Evolutionary conservation across 306 rosid genomes (phyloP).

Genomic region (Lathyrus aphaca): DNA sequence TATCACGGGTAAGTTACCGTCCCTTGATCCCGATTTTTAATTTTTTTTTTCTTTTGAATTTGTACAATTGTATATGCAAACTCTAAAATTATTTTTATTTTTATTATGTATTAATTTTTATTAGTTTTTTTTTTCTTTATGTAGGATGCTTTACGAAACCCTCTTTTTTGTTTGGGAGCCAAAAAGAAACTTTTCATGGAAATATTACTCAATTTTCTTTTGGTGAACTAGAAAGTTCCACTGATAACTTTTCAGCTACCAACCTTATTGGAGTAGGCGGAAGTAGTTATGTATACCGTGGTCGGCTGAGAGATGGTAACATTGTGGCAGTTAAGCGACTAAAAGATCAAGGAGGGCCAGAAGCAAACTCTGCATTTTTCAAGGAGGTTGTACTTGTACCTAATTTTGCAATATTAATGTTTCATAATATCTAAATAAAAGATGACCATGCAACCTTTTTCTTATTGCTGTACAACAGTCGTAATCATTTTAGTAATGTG

Average conservation of each 20-base stretch:
- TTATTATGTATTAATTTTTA: constrained; percentile 25
- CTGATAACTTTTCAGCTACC: constrained; percentile 75
- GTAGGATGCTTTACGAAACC: constrained; percentile 79
- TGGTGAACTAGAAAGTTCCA: constrained; percentile 81
- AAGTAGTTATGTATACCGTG: constrained; percentile 91
- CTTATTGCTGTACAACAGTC: not conserved
- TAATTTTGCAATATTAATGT: constrained; percentile 33
- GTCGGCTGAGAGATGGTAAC: constrained; percentile 69
- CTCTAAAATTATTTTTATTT: constrained; percentile 16
- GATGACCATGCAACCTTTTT: constrained; percentile 2
- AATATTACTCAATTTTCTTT: constrained; percentile 73
- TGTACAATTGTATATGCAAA: constrained; percentile 11
- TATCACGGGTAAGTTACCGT: constrained; percentile 52
- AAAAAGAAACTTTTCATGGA: constrained; percentile 59
- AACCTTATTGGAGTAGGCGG: constrained; percentile 91
- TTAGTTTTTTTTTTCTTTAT: constrained; percentile 17
- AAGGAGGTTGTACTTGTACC: constrained; percentile 71
- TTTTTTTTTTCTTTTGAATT: not conserved
- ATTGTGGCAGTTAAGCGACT: constrained; percentile 85
- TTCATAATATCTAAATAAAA: not conserved
- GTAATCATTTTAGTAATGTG: not conserved
- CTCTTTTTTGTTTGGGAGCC: constrained; percentile 65
- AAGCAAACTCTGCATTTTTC: constrained; percentile 68
- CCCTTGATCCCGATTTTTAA: constrained; percentile 25
- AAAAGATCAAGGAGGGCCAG: constrained; percentile 73